phyloP scores from a whole-genome alignment of 1,284 basidiomycete species.

The Boletus semigastroideus region DNA sequence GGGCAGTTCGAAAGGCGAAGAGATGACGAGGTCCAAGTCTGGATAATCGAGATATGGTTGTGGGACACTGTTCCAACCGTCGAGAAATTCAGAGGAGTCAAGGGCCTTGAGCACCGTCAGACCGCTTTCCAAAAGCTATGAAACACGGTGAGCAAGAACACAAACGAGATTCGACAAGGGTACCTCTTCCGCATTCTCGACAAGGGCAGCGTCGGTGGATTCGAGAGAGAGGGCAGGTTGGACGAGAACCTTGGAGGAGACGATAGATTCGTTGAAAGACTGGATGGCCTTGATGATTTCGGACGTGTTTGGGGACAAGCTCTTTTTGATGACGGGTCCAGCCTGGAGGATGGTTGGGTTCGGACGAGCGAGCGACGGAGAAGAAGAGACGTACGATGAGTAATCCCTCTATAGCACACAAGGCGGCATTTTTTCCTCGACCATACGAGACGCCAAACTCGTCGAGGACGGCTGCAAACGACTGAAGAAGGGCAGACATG shows the following conservation, averaged over 20 bases:
- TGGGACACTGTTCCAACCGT: slow-evolving; percentile 56
- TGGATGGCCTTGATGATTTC: slow-evolving; percentile 69
- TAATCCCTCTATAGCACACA: slow-evolving; percentile 87
- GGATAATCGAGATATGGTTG: slow-evolving; percentile 63
- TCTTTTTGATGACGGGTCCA: slow-evolving; percentile 54
- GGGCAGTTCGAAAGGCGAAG: slow-evolving; percentile 67
- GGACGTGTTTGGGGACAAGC: slow-evolving; percentile 48
- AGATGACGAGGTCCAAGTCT: slow-evolving; percentile 42
- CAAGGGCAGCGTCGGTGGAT: slow-evolving; percentile 36
- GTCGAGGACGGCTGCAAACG: slow-evolving; percentile 82
- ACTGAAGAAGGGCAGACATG: slow-evolving; percentile 74
- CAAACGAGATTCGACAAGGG: slow-evolving; percentile 1
- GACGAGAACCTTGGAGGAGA: slow-evolving; percentile 58
- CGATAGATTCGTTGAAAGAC: slow-evolving; percentile 60
- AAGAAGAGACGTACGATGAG: slow-evolving; percentile 60
- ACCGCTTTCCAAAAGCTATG: slow-evolving; percentile 64
- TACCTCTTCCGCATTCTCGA: slow-evolving; percentile 63
- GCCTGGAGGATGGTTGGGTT: slow-evolving; percentile 41
- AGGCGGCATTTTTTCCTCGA: slow-evolving; percentile 79
- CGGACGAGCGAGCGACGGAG: neutral
- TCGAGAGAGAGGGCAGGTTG: slow-evolving; percentile 56
- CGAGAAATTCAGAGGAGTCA: slow-evolving; percentile 55
- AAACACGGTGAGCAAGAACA: neutral
- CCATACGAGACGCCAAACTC: slow-evolving; percentile 89
- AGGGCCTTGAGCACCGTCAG: slow-evolving; percentile 54